Conservation (phyloP, 805 yeast genomes). For the Kuraishia floccosa region DNA sequence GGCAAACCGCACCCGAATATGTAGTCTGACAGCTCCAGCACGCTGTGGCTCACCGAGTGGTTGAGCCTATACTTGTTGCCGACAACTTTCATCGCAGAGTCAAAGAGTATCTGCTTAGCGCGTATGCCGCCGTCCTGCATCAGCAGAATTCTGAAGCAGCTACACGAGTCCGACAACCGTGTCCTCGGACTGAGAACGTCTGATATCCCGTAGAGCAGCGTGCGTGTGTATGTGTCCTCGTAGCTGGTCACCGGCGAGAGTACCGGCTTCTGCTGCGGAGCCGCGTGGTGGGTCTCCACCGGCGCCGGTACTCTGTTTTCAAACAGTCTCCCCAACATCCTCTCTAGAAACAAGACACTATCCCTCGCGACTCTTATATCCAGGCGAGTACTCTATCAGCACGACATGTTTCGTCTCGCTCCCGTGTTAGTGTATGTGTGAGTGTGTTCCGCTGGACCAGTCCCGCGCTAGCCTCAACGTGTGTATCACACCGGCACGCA, state of each 20-base stretch:
- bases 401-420: too few relatives aligned
- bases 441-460: too few relatives aligned
- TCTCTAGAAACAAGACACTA: too few relatives aligned
- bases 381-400: too few relatives aligned
- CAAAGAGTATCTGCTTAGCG: conserved; percentile 36
- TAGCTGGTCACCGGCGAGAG: conserved; percentile 5
- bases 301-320: too few relatives aligned
- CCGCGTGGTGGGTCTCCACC: too few relatives aligned
- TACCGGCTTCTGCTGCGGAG: background rate
- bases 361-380: too few relatives aligned
- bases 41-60: conserved; percentile 25
- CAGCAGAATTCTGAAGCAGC: conserved; percentile 27
- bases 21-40: conserved; percentile 33
- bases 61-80: conserved; percentile 6
- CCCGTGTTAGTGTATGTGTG: too few relatives aligned
- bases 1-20: conserved; percentile 48
- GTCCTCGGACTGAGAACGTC: conserved; percentile 8
- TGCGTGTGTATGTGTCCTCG: conserved; percentile 33
- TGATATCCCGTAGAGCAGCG: conserved; percentile 32
- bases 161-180: conserved; percentile 2
- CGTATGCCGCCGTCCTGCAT: conserved; percentile 43
- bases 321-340: too few relatives aligned
- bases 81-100: conserved; percentile 19
- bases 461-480: too few relatives aligned
- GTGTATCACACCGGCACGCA: too few relatives aligned